Evolutionary conservation across 2,329 filamentous ascomycete genomes (phyloP).

Genomic region (Colletotrichum euphorbiae): DNA sequence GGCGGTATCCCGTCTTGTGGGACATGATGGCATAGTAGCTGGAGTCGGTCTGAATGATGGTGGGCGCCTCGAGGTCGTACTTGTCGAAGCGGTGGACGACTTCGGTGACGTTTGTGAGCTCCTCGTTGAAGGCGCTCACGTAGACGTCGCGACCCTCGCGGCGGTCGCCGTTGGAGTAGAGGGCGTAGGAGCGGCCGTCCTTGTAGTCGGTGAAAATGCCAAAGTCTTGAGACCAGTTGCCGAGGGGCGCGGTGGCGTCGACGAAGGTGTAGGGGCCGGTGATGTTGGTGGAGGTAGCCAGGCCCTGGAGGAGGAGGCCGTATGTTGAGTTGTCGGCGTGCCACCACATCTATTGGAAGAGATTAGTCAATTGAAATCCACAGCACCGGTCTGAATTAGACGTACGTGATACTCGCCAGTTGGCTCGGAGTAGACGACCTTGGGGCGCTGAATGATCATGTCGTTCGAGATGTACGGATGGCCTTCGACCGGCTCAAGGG

Average conservation of each 20-base stretch:
- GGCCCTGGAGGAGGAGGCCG: constrained; percentile 66
- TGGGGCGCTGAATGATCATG: constrained; percentile 71
- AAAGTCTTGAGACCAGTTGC: constrained; percentile 73
- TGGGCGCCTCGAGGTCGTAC: constrained; percentile 70
- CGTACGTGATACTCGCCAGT: constrained; percentile 67
- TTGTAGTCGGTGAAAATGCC: constrained; percentile 71
- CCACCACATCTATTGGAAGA: constrained; percentile 64
- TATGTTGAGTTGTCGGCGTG: constrained; percentile 70
- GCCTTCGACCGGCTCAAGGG: constrained; percentile 65
- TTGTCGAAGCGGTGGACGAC: constrained; percentile 68
- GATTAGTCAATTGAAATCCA: constrained; percentile 2
- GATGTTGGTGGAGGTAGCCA: constrained; percentile 64
- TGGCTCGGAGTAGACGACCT: constrained; percentile 68
- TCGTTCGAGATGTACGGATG: constrained; percentile 66
- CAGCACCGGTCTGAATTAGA: neutral
- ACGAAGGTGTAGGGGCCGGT: constrained; percentile 66
- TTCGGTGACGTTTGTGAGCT: constrained; percentile 62
- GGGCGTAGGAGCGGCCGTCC: constrained; percentile 64
- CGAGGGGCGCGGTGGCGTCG: constrained; percentile 64
- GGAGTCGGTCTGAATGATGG: constrained; percentile 69
- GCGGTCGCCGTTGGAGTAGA: constrained; percentile 70
- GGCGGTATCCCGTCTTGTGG: constrained; percentile 73
- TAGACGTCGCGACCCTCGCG: constrained; percentile 68
- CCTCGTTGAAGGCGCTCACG: constrained; percentile 64
- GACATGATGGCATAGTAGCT: constrained; percentile 72